These are phyloP conservation scores for Zanthoxylum bungeanum DNA, from an alignment of 345 rosid genomes.

Conservation along the genomic window DNA sequence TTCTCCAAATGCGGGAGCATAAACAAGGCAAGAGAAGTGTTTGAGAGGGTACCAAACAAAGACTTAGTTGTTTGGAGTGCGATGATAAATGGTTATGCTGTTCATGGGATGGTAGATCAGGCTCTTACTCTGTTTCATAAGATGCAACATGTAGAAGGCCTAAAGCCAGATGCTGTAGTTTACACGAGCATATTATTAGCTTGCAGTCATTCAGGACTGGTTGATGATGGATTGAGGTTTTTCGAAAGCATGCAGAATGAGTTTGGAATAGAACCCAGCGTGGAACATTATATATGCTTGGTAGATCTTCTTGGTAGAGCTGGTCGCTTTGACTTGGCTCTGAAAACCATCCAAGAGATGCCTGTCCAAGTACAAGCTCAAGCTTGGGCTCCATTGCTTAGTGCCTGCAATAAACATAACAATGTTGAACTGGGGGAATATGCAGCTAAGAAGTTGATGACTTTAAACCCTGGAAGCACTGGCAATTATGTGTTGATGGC, in stretches of 20 bases:
- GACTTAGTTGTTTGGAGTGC: conserved; percentile 27
- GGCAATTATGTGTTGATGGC: conserved; percentile 26
- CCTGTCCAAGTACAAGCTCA: conserved; percentile 16
- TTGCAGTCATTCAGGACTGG: conserved; percentile 28
- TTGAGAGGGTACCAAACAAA: conserved; percentile 13
- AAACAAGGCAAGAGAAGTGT: conserved; percentile 20
- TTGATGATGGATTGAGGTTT: conserved; percentile 22
- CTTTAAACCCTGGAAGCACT: conserved; percentile 8
- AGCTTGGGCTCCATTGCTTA: conserved; percentile 28
- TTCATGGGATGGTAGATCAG: conserved; percentile 28
- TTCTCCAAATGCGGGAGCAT: conserved; percentile 28
- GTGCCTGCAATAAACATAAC: conserved; percentile 26
- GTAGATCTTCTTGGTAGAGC: conserved; percentile 32
- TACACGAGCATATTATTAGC: conserved; percentile 26
- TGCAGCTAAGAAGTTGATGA: conserved; percentile 19
- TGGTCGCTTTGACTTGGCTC: conserved; percentile 26
- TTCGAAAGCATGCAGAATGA: conserved; percentile 22
- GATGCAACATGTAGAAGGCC: conserved; percentile 17
- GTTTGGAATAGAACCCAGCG: conserved; percentile 25
- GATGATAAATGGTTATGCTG: conserved; percentile 30
- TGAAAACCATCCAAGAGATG: conserved; percentile 13
- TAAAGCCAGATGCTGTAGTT: conserved; percentile 23
- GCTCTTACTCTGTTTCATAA: conserved; percentile 23
- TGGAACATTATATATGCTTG: conserved; percentile 32
- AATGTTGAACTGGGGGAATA: conserved; percentile 22